Base-by-base conservation (phyloP, 305 asterid species). In the Striga hermonthica region DNA sequence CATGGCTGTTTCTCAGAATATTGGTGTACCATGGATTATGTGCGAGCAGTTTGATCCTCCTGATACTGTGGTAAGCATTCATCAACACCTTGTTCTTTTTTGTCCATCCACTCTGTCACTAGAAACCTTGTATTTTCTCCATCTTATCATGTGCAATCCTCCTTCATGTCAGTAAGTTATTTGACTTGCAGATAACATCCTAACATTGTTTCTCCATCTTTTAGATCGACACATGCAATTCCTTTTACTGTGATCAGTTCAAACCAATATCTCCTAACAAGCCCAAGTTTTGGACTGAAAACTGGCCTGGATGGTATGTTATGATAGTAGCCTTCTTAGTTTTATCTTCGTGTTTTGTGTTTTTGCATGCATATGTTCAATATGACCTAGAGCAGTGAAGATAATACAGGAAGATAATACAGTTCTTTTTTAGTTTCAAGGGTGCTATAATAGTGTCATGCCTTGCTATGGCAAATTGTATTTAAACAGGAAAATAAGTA, bases 301-400 rank as follows among this genome's bases (percentile, higher is more conserved):
- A 91, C 79, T 91, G 98, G 96, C 98, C 98, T 41, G 98, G 98
- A 74, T 91, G 98, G 98, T 91, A 83, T 39, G 79, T 75, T 47
- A 65, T 60, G 52, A 76, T 35, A 38, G 5, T 57, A 35, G 59
- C 3, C 14, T 56, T 68, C 35, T 36, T 68, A 9, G 4, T 47
- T 50, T 58, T 55, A 37, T 22, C 45, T 67, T 28, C 69, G 9
- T 38, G 54, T 64, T 47, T 16, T 38, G 49, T 22, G 5, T 66
- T 57, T 22, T 41, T 7, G 10, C n/a, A 7, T 36, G 60, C 9
- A 41, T 31, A 43, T 6, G 9, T 50, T 2, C 31, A 22, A 22
- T 1, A 22, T 22, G 31, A 22, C 31, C 31, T 22, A 22, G 1
- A 22, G 31, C 31, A 22, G 31, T 22, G 31, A 22, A 22, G 31